Evolutionary conservation across 2,329 filamentous ascomycete species (phyloP).

Genomic region (Pyrenophora seminiperda): DNA sequence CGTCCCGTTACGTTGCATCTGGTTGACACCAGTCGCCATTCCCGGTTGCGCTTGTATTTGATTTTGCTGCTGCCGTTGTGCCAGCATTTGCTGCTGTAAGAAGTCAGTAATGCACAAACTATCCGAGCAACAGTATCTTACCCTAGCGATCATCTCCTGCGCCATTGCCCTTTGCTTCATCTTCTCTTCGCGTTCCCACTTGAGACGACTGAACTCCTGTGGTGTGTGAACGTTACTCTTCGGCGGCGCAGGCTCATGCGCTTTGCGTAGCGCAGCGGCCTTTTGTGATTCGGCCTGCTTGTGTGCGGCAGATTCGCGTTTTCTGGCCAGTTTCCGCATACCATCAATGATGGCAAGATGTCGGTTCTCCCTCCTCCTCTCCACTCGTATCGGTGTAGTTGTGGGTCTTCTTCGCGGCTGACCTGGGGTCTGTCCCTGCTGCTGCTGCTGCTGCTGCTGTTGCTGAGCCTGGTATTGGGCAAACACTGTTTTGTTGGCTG

Average conservation of each 20-base stretch:
- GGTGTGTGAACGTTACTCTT: constrained; percentile 72
- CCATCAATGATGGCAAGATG: constrained; percentile 89
- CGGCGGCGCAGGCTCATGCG: constrained; percentile 69
- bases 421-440: constrained; percentile 56
- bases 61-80: constrained; percentile 45
- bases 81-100: constrained; percentile 42
- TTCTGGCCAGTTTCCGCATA: constrained; percentile 94
- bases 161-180: constrained; percentile 60
- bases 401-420: constrained; percentile 68
- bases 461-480: constrained; percentile 62
- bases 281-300: constrained; percentile 79
- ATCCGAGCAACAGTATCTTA: constrained; percentile 32
- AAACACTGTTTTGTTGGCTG: constrained; percentile 64
- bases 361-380: constrained; percentile 82
- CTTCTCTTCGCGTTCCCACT: constrained; percentile 82
- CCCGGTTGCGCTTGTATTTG: constrained; percentile 47
- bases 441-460: constrained; percentile 61
- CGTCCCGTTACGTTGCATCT: constrained; percentile 52
- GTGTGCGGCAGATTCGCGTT: constrained; percentile 80
- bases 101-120: constrained; percentile 16
- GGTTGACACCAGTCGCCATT: constrained; percentile 45
- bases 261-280: constrained; percentile 80
- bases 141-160: constrained; percentile 59
- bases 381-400: constrained; percentile 77
- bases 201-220: constrained; percentile 86